Evolutionary conservation across 257 asterid genomes (phyloP), one percentile per base, ranked within the genome.

Genomic region (Solanum arcanum): DNA sequence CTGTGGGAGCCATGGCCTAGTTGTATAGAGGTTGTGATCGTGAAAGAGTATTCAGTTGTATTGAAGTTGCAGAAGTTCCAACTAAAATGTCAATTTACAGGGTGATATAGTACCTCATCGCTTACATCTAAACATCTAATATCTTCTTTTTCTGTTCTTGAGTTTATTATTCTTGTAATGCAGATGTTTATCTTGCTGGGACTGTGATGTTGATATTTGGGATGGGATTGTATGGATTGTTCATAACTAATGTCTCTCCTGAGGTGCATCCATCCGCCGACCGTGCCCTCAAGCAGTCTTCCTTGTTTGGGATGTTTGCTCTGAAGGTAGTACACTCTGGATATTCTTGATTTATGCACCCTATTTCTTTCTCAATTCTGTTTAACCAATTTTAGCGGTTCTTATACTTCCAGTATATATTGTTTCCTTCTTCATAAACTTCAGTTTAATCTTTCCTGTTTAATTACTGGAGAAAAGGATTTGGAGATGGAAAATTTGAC

Each of bases 201-300:
- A 95, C 98, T 8, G 98, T 97, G 33, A 97, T 97, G 98, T 87
- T 97, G 59, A 97, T 97, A 88, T 97, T 97, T 60, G 99, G 98
- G 49, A 97, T 95, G 99, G 99, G 99, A 59, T 87, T 97, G 92
- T 95, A 96, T 56, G 99, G 98, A 64, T 88, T 96, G 42, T 96
- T 96, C 88, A 96, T 96, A 90, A 92, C 97, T 83, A 96, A 96
- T 52, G 94, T 91, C 88, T 86, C 94, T 70, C 91, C 91, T 68
- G 87, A 93, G 78, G 92, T 91, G 27, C 87, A 92, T 18, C 89
- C 98, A 29, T 49, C 88, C 29, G 25, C 6, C 12, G 99, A 96
- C 84, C 99, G 98, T 83, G 98, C 98, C 81, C 94, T 95, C 88
- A 93, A 76, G 86, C 98, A 94, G 8, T 96, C 99, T 86, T 96